Percentiles rank a stretch among this genome's conserved stretches.
Conservation (phyloP, 2,329 filamentous ascomycete species). For the Cercospora canescens region DNA sequence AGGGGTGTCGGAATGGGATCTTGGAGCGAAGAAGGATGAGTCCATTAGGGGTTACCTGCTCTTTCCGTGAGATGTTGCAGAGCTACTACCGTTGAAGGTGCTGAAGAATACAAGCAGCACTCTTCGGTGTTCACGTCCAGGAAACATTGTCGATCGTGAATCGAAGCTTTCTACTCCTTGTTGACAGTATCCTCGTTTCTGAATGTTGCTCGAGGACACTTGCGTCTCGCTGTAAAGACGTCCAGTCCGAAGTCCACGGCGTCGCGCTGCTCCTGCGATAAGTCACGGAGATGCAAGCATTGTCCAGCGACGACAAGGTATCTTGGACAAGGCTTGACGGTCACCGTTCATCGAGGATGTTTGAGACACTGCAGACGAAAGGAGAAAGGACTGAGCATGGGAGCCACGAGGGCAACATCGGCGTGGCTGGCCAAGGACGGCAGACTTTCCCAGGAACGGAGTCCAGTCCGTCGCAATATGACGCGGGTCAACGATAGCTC, state of each 20-base stretch:
- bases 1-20: too few species aligned
- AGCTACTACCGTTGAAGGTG: too few species aligned
- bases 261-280: background rate
- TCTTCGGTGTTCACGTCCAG: background rate
- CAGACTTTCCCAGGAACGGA: constrained; percentile 2
- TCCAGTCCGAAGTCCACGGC: background rate
- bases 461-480: constrained; percentile 8
- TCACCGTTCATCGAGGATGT: background rate
- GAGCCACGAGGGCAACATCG: background rate
- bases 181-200: background rate
- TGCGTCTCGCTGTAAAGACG: background rate
- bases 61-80: too few species aligned
- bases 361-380: background rate
- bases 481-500: constrained; percentile 12
- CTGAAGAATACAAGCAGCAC: background rate
- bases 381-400: background rate
- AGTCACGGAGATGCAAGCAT: background rate
- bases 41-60: too few species aligned
- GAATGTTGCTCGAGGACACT: background rate
- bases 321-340: background rate
- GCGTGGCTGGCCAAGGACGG: background rate
- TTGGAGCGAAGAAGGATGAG: too few species aligned
- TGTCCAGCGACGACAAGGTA: background rate
- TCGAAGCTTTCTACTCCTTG: background rate
- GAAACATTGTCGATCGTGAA: background rate